phyloP scores from a whole-genome alignment of 495 filamentous ascomycete genomes.

The Penicillium paxilli region DNA sequence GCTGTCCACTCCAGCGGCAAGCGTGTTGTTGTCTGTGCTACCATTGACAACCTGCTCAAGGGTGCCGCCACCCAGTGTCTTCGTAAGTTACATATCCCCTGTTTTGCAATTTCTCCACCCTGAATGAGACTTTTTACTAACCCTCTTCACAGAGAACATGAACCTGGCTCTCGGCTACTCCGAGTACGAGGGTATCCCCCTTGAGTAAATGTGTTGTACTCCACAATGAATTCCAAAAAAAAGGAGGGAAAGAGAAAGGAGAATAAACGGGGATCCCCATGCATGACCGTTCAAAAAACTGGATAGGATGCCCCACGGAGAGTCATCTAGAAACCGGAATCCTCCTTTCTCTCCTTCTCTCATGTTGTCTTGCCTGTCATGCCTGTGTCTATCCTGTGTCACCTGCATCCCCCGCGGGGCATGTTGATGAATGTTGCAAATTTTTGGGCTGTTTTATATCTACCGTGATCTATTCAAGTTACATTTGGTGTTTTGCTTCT shows the following conservation, averaged over 20 bases:
- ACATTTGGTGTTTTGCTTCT: background rate
- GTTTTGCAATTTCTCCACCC: too few species aligned
- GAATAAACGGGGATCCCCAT: background rate
- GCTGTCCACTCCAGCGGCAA: slow-evolving; percentile 85
- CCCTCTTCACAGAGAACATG: slow-evolving; percentile 74
- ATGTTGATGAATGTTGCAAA: background rate
- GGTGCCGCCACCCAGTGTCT: slow-evolving; percentile 95
- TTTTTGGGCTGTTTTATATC: slow-evolving; percentile 12
- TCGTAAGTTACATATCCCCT: slow-evolving; percentile 59
- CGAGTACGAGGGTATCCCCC: slow-evolving; percentile 89
- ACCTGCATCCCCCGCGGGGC: background rate
- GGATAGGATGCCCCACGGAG: too few species aligned
- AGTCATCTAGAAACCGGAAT: too few species aligned
- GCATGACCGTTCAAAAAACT: too few species aligned
- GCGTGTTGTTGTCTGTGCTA: slow-evolving; percentile 90
- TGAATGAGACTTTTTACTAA: slow-evolving; percentile 9
- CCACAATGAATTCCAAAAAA: slow-evolving; percentile 18
- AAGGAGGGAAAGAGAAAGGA: slow-evolving; percentile 5
- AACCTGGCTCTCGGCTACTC: slow-evolving; percentile 91
- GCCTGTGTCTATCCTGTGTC: background rate
- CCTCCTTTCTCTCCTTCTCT: background rate
- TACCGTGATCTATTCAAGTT: slow-evolving; percentile 1
- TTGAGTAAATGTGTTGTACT: slow-evolving; percentile 44
- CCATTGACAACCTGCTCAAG: slow-evolving; percentile 98
- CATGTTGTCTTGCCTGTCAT: background rate